phyloP scores from a whole-genome alignment of 345 rosid genomes.

The Noccaea caerulescens region DNA sequence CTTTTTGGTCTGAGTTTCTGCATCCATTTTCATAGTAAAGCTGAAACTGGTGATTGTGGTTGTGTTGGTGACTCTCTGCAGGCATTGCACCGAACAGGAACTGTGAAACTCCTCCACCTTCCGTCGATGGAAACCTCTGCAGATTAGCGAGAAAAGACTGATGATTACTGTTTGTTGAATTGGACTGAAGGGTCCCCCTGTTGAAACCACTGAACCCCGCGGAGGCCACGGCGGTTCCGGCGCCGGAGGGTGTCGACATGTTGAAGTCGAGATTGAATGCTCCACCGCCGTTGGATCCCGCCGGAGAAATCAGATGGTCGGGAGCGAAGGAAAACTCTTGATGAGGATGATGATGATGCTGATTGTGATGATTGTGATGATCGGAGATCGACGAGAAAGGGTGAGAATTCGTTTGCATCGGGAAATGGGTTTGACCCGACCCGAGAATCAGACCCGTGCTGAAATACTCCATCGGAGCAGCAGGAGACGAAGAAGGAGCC shows the following conservation, averaged over 20 bases:
- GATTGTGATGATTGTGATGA: conserved; percentile 40
- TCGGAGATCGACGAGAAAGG: conserved; percentile 43
- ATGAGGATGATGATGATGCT: conserved; percentile 46
- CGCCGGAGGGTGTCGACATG: conserved; percentile 58
- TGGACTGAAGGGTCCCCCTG: conserved; percentile 99
- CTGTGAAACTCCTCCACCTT: conserved; percentile 64
- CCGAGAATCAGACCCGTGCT: conserved; percentile 54
- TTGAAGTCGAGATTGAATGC: conserved; percentile 83
- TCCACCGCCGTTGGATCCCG: conserved; percentile 54
- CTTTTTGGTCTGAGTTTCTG: conserved; percentile 76
- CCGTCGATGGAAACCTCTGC: conserved; percentile 66
- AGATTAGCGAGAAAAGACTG: conserved; percentile 69
- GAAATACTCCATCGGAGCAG: conserved; percentile 69
- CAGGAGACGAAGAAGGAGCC: conserved; percentile 39
- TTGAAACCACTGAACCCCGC: conserved; percentile 72
- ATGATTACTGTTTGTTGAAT: conserved; percentile 53
- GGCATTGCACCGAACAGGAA: conserved; percentile 69
- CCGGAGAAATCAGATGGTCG: conserved; percentile 72
- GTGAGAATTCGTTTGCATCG: conserved; percentile 54
- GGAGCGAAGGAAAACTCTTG: conserved; percentile 74
- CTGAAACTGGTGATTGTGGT: conserved; percentile 74
- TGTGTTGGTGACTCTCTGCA: conserved; percentile 67
- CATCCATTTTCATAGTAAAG: conserved; percentile 77
- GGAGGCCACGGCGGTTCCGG: conserved; percentile 48
- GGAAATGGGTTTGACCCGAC: conserved; percentile 44